Evolutionary conservation across 2,329 filamentous ascomycete genomes (phyloP).

Genomic region (Aspergillus sp.): DNA sequence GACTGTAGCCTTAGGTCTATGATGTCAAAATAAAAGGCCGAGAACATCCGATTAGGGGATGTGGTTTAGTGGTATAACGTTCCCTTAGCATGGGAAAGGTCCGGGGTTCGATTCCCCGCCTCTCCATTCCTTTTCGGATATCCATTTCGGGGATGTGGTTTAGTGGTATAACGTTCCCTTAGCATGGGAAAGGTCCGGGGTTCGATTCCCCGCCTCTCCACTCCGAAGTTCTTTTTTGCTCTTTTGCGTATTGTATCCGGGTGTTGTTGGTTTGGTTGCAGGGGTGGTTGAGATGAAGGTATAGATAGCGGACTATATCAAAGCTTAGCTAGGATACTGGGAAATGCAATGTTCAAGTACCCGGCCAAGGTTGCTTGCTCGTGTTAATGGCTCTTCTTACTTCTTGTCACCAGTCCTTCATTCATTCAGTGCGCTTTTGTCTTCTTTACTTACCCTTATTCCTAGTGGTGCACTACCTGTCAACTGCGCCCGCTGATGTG

Average conservation of each 20-base stretch:
- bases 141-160: not conserved
- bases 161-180: not conserved
- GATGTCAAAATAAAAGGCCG: not conserved
- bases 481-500: too few relatives aligned
- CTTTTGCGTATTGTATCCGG: too few relatives aligned
- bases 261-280: not conserved
- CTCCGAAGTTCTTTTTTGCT: not conserved
- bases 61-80: conserved; percentile 17
- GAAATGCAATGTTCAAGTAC: too few relatives aligned
- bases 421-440: too few relatives aligned
- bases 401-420: too few relatives aligned
- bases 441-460: too few relatives aligned
- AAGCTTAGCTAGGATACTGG: too few relatives aligned
- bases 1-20: not conserved
- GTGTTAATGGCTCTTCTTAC: too few relatives aligned
- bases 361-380: too few relatives aligned
- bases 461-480: too few relatives aligned
- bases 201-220: not conserved
- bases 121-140: conserved; percentile 5
- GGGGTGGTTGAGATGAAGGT: too few relatives aligned
- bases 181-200: not conserved
- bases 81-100: conserved; percentile 17
- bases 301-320: too few relatives aligned
- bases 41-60: not conserved
- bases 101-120: conserved; percentile 16